These are phyloP conservation scores for Puya raimondii DNA, from an alignment of 176 grass and related monocot genomes.

Conservation along the genomic window DNA sequence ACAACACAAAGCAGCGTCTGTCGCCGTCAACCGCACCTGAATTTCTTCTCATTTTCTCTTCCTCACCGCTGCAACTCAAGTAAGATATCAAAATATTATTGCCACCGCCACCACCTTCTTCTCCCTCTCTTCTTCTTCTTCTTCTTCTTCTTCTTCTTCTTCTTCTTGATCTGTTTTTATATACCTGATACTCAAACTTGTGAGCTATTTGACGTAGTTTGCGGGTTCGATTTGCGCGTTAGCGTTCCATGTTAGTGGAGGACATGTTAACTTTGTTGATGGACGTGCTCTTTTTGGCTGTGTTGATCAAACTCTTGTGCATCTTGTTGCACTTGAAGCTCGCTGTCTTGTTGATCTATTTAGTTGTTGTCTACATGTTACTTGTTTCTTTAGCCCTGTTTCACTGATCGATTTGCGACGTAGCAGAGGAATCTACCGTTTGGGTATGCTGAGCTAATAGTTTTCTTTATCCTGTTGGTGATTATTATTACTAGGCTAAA, in stretches of 20 bases:
- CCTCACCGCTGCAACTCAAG: too few species aligned
- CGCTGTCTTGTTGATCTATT: neutral
- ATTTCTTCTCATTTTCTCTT: neutral
- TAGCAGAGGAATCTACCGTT: neutral
- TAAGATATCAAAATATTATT: too few species aligned
- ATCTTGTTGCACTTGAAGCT: neutral
- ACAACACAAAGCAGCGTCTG: neutral
- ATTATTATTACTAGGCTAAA: too few species aligned
- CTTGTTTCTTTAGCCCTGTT: neutral
- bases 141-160: neutral
- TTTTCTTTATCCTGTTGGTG: too few species aligned
- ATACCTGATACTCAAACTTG: neutral
- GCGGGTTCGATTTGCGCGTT: neutral
- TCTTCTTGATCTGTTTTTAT: neutral
- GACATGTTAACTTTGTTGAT: neutral
- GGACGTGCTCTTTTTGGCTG: neutral
- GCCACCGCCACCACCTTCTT: neutral
- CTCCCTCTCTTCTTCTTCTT: neutral
- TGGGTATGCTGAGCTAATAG: too few species aligned
- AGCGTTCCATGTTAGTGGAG: neutral
- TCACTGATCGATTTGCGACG: neutral
- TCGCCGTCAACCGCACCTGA: neutral
- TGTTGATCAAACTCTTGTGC: neutral
- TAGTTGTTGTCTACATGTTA: neutral
- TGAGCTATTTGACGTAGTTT: neutral